Evolutionary conservation across 768 basidiomycete species (phyloP).

Genomic region (Rossbeevera mucosa): DNA sequence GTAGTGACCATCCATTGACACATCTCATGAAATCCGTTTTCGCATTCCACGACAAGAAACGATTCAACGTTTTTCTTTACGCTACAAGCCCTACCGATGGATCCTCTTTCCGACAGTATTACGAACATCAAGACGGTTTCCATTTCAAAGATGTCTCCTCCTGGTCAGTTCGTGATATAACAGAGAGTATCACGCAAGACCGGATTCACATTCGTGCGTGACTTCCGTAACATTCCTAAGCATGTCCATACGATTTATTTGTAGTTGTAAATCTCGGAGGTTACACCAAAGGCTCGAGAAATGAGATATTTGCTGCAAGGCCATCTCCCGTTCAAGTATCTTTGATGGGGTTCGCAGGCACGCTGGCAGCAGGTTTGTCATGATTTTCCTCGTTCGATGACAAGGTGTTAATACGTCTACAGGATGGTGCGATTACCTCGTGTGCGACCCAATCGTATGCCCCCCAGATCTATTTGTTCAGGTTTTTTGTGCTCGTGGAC

Average conservation of each 20-base stretch:
- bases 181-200: slow-evolving; percentile 38
- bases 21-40: slow-evolving; percentile 53
- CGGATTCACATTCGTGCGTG: slow-evolving; percentile 44
- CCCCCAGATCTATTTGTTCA: slow-evolving; percentile 37
- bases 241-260: background rate
- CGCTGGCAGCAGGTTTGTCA: slow-evolving; percentile 35
- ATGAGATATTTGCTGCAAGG: slow-evolving; percentile 49
- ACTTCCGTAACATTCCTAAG: background rate
- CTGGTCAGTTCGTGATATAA: slow-evolving; percentile 34
- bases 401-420: background rate
- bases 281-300: slow-evolving; percentile 49
- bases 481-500: slow-evolving; percentile 26
- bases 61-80: slow-evolving; percentile 43
- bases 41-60: slow-evolving; percentile 36
- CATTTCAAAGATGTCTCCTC: slow-evolving; percentile 41
- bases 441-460: slow-evolving; percentile 42
- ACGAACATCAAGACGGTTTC: slow-evolving; percentile 35
- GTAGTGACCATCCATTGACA: slow-evolving; percentile 47
- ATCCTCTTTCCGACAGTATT: slow-evolving; percentile 40
- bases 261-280: slow-evolving; percentile 45
- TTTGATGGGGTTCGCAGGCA: slow-evolving; percentile 50
- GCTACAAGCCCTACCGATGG: slow-evolving; percentile 47
- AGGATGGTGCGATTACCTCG: slow-evolving; percentile 49
- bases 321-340: slow-evolving; percentile 47
- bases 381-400: background rate